Conservation (phyloP, 306 rosid genomes). For the Gillenia trifoliata region DNA sequence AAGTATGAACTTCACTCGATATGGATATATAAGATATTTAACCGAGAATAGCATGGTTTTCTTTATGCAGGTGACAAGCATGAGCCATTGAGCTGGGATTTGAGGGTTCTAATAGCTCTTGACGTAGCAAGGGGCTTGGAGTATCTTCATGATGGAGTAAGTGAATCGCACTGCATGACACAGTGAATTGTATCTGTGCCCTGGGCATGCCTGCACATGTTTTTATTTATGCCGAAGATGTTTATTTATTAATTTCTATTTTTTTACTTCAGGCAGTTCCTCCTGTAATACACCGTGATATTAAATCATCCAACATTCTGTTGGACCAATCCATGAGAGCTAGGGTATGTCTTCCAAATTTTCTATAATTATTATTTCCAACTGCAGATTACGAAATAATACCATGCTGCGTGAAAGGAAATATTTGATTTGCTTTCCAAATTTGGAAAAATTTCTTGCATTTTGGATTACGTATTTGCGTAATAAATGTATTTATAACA, state of each 20-base stretch:
- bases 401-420: background rate
- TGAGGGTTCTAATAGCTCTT: slow-evolving; percentile 80
- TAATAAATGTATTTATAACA: slow-evolving; percentile 1
- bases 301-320: slow-evolving; percentile 84
- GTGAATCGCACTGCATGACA: slow-evolving; percentile 17
- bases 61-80: slow-evolving; percentile 48
- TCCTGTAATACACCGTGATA: slow-evolving; percentile 91
- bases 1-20: background rate
- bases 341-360: slow-evolving; percentile 47
- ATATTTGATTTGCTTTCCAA: background rate
- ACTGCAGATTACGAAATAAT: background rate
- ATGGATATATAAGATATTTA: background rate
- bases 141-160: slow-evolving; percentile 99
- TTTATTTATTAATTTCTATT: slow-evolving; percentile 3
- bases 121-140: slow-evolving; percentile 96
- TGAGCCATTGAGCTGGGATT: slow-evolving; percentile 72
- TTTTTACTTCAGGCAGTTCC: slow-evolving; percentile 77
- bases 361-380: background rate
- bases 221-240: background rate
- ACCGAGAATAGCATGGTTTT: background rate
- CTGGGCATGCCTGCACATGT: background rate
- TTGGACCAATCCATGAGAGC: slow-evolving; percentile 92
- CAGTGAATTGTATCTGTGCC: slow-evolving; percentile 3
- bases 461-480: background rate
- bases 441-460: background rate